A percentile compares a stretch with the other conserved stretches of the same genome.
These are phyloP conservation scores for Lipomyces mesembrius DNA, from an alignment of 805 yeast genomes.

Conservation along the genomic window DNA sequence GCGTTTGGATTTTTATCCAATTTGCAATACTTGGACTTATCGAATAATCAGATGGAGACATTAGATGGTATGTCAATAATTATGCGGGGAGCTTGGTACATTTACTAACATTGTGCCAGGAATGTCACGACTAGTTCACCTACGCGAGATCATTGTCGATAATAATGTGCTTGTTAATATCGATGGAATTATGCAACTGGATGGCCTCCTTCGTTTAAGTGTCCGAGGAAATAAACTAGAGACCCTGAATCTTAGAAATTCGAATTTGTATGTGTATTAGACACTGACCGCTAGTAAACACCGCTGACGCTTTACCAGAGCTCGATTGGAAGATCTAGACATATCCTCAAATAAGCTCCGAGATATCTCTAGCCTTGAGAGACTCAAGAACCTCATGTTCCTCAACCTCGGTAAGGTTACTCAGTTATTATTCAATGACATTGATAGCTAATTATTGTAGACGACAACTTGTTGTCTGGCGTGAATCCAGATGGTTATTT, in stretches of 20 bases:
- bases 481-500: slow-evolving; percentile 35
- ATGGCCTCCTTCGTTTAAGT: slow-evolving; percentile 42
- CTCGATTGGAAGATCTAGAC: slow-evolving; percentile 40
- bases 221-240: slow-evolving; percentile 40
- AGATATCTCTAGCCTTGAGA: slow-evolving; percentile 40
- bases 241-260: slow-evolving; percentile 35
- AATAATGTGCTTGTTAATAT: slow-evolving; percentile 49
- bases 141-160: slow-evolving; percentile 52
- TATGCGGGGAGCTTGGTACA: neutral
- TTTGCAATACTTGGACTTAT: slow-evolving; percentile 51
- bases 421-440: too few relatives aligned
- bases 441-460: slow-evolving; percentile 10
- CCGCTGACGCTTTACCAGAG: slow-evolving; percentile 1
- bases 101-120: slow-evolving; percentile 16
- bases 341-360: slow-evolving; percentile 40
- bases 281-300: neutral
- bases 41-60: slow-evolving; percentile 48
- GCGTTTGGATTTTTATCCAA: slow-evolving; percentile 52
- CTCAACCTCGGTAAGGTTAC: slow-evolving; percentile 47
- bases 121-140: slow-evolving; percentile 47
- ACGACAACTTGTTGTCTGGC: slow-evolving; percentile 37
- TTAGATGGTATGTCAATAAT: slow-evolving; percentile 42
- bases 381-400: slow-evolving; percentile 45
- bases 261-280: slow-evolving; percentile 34
- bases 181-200: slow-evolving; percentile 49